A percentile compares a stretch with the other conserved stretches of the same genome.
Conservation (phyloP, 495 filamentous ascomycete species). For the Entonaema liquescens region DNA sequence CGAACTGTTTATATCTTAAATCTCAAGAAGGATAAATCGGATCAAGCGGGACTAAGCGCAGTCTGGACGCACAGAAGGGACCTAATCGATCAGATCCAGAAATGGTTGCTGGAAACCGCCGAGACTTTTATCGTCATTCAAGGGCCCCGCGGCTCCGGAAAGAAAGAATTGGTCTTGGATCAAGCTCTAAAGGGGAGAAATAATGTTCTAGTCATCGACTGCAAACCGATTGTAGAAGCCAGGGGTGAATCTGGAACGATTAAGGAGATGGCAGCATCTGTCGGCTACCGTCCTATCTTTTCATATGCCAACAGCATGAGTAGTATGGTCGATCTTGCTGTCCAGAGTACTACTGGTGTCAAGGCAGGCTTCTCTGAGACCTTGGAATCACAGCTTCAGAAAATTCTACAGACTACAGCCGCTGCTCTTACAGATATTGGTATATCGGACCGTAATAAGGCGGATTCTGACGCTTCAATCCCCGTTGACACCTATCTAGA, state of each 20-base stretch:
- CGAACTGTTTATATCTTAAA: constrained; percentile 76
- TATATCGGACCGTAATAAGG: constrained; percentile 70
- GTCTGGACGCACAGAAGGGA: constrained; percentile 89
- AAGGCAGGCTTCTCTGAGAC: constrained; percentile 97
- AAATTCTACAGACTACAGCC: constrained; percentile 89
- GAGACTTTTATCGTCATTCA: constrained; percentile 96
- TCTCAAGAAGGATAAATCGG: constrained; percentile 57
- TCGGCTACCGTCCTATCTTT: constrained; percentile 93
- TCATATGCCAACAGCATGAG: constrained; percentile 96
- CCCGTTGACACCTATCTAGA: constrained; percentile 90
- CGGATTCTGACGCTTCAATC: constrained; percentile 75
- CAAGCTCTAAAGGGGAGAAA: constrained; percentile 79
- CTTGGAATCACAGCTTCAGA: constrained; percentile 86
- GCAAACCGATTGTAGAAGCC: constrained; percentile 92
- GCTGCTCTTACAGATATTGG: constrained; percentile 81
- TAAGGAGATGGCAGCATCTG: constrained; percentile 77
- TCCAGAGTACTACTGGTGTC: constrained; percentile 91
- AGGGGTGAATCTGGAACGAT: constrained; percentile 91
- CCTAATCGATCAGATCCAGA: constrained; percentile 79
- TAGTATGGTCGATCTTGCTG: constrained; percentile 88
- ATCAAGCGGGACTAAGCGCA: constrained; percentile 76
- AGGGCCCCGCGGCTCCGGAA: constrained; percentile 90
- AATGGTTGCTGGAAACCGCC: constrained; percentile 85
- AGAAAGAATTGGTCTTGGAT: constrained; percentile 85
- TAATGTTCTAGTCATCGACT: constrained; percentile 89